Percentiles rank a stretch among this genome's conserved stretches.
Evolutionary conservation across 202 grass and related monocot genomes (phyloP).

Genomic region (Eragrostis tef): DNA sequence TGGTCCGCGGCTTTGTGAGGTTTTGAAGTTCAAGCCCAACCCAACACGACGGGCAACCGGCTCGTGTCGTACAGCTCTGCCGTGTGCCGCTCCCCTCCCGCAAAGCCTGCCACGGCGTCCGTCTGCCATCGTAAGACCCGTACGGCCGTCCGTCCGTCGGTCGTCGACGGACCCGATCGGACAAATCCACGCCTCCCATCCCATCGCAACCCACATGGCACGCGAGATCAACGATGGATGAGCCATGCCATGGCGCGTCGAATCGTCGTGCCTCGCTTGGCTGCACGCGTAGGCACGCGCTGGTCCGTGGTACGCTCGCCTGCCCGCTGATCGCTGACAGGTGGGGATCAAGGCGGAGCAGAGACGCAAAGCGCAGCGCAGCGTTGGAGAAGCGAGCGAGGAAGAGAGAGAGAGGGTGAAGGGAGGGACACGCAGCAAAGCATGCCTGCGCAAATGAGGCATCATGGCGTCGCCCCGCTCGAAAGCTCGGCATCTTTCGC

Average conservation of each 20-base stretch:
- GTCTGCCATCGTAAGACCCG: background rate
- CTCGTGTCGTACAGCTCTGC: constrained; percentile 31
- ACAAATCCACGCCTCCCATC: background rate
- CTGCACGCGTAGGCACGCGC: constrained; percentile 29
- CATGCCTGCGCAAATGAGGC: constrained; percentile 52
- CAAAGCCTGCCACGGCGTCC: constrained; percentile 58
- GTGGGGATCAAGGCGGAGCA: constrained; percentile 33
- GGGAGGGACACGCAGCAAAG: constrained; percentile 27
- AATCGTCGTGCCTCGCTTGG: background rate
- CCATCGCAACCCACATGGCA: background rate
- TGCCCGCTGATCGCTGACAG: constrained; percentile 22
- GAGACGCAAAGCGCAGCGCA: constrained; percentile 24
- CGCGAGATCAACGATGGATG: background rate
- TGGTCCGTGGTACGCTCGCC: background rate
- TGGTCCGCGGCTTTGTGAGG: background rate
- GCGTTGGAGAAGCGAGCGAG: constrained; percentile 1
- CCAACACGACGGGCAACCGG: background rate
- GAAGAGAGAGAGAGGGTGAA: background rate
- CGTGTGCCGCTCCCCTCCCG: constrained; percentile 58
- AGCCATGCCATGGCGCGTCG: constrained; percentile 9
- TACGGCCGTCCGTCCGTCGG: too few species aligned
- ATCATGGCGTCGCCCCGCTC: constrained; percentile 68
- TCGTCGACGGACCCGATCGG: background rate
- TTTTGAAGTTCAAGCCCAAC: background rate
- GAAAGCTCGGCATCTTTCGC: constrained; percentile 89